Base-by-base conservation (phyloP, 805 yeast species). In the Zygotorulaspora chibaensis region DNA sequence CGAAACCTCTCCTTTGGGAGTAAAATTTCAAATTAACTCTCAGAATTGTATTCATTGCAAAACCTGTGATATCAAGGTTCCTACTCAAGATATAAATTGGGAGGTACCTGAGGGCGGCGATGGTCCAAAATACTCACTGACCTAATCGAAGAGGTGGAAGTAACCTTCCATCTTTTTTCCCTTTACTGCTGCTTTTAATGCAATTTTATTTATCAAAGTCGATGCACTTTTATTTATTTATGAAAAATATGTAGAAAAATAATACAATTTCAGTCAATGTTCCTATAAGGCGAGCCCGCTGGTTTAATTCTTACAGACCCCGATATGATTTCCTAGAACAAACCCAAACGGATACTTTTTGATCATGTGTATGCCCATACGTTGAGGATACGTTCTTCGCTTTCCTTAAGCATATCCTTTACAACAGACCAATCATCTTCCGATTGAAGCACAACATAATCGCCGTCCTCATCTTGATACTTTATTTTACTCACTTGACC, bases 51-150 rank as follows among this genome's bases (percentile, higher is more conserved):
- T 93, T 54, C 99, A 93, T 67, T 93, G 99, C 72, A 93, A 93
- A 69, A 91, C 98, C 1, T 91, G 99, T 73, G 99, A 93, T 68
- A 93, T 93, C 66, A 93, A 93, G 68, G 95, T 84, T 8, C 99
- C 99, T 7, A 75, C 87, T 0, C 96, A 91, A 68, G 96, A 90
- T 62, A 93, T 93, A 51, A 76, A 79, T 62, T 93, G 99, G 99
- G 79, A 82, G 10, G 96, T 88, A n/a, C 99, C 99, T 7, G 98
- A 93, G 71, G 98, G 99, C 50, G 97, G 98, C 26, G 99, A 86
- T 65, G 99, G 99, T 11, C 99, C 99, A 46, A 93, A 93, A 67
- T 93, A 93, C 65, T 83, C 83, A 65, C 79, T 87, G 83, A 83
- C 95, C 6, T 83, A 56, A 60, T 8, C n/a, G 9, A 11, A 12